Percentiles rank a stretch among this genome's conserved stretches.
These are phyloP conservation scores for Lichtheimia ornata DNA, from an alignment of 371 early-diverging fungal species.

Conservation along the genomic window DNA sequence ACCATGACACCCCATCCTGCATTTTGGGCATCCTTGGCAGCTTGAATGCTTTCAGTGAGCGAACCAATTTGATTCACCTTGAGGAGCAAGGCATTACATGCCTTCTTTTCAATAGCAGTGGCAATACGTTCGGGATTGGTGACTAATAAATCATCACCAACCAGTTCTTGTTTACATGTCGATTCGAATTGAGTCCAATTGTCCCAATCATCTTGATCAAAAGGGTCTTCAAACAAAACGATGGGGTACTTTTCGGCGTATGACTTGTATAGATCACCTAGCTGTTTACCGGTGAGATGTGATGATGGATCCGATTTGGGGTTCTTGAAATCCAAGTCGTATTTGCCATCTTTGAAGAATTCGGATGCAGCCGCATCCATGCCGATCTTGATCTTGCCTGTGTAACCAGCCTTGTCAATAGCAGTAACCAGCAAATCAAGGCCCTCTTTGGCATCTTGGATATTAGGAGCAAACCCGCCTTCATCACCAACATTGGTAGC, in stretches of 20 bases:
- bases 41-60: slow-evolving; percentile 92
- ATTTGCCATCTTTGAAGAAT: slow-evolving; percentile 94
- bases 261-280: slow-evolving; percentile 83
- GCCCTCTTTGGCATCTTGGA: slow-evolving; percentile 95
- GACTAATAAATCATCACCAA: slow-evolving; percentile 99
- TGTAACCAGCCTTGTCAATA: slow-evolving; percentile 92
- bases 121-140: slow-evolving; percentile 96
- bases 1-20: slow-evolving; percentile 99
- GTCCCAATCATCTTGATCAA: slow-evolving; percentile 98
- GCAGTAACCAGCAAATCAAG: slow-evolving; percentile 91
- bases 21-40: slow-evolving; percentile 66
- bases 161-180: slow-evolving; percentile 82
- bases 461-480: slow-evolving; percentile 99
- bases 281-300: slow-evolving; percentile 75
- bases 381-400: slow-evolving; percentile 94
- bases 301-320: slow-evolving; percentile 76
- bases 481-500: slow-evolving; percentile 99
- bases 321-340: slow-evolving; percentile 97
- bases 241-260: slow-evolving; percentile 92
- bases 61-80: slow-evolving; percentile 99
- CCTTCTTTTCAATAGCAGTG: slow-evolving; percentile 89
- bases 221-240: slow-evolving; percentile 98
- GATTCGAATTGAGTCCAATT: slow-evolving; percentile 84
- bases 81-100: slow-evolving; percentile 94
- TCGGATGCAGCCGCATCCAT: slow-evolving; percentile 99